Evolutionary conservation across 2,329 filamentous ascomycete species (phyloP).

Genomic region (Onygenales sp.): DNA sequence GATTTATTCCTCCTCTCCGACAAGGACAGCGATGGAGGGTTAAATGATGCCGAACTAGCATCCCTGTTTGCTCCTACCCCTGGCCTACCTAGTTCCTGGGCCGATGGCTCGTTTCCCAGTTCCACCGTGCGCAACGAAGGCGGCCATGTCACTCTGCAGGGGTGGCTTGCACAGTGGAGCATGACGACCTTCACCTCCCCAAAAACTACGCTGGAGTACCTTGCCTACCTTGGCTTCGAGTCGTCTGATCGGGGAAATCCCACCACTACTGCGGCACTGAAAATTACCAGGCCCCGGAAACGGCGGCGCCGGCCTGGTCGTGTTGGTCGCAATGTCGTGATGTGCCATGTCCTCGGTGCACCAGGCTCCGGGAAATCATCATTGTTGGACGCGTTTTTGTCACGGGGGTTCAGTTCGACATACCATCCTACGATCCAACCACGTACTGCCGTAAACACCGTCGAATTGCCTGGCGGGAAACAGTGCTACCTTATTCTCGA

Average conservation of each 20-base stretch:
- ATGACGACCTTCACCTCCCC: conserved; percentile 98
- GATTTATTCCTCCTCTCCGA: conserved; percentile 92
- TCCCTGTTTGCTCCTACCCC: conserved; percentile 90
- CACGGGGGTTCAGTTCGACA: conserved; percentile 69
- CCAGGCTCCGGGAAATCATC: conserved; percentile 83
- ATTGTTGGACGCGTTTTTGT: conserved; percentile 82
- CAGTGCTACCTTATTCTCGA: conserved; percentile 95
- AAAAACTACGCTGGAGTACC: conserved; percentile 88
- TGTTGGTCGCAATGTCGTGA: conserved; percentile 87
- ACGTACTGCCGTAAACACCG: conserved; percentile 86
- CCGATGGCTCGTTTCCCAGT: conserved; percentile 79
- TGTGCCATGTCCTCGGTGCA: conserved; percentile 85
- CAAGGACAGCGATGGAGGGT: conserved; percentile 91
- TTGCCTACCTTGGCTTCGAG: conserved; percentile 93
- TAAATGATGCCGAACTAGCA: conserved; percentile 76
- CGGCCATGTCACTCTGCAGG: conserved; percentile 89
- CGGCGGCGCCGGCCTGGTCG: conserved; percentile 69
- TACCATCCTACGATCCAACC: conserved; percentile 95
- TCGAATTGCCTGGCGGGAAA: conserved; percentile 89
- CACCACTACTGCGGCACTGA: conserved; percentile 72
- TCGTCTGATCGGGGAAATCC: conserved; percentile 61
- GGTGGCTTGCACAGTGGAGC: conserved; percentile 98
- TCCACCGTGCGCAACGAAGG: conserved; percentile 93
- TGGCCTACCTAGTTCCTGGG: conserved; percentile 77
- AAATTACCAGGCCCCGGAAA: conserved; percentile 87